A percentile compares a stretch with the other conserved stretches of the same genome.
phyloP scores from a whole-genome alignment of 768 basidiomycete genomes.

The Russula olivacea region DNA sequence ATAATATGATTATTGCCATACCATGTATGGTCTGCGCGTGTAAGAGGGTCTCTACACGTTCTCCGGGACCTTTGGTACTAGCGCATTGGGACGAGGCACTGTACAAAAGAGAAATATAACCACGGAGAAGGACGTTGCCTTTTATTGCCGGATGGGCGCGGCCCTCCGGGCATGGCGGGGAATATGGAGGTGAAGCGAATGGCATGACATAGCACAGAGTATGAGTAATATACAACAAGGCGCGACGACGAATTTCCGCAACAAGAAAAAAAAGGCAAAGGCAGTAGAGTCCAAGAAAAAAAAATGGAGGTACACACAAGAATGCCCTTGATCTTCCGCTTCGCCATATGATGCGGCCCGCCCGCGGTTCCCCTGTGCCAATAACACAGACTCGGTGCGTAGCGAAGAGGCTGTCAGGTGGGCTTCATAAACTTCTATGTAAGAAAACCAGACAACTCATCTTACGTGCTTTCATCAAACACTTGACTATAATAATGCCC shows the following conservation, averaged over 20 bases:
- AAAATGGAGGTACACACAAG: constrained; percentile 49
- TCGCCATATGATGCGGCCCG: too few relatives aligned
- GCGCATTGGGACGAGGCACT: too few relatives aligned
- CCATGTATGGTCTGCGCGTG: background rate
- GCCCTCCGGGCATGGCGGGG: too few relatives aligned
- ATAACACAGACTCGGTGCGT: too few relatives aligned
- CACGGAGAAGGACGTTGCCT: too few relatives aligned
- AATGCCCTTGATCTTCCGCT: too few relatives aligned
- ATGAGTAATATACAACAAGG: background rate
- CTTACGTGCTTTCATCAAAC: background rate
- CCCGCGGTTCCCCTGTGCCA: too few relatives aligned
- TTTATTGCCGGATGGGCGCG: background rate
- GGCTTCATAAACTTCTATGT: too few relatives aligned
- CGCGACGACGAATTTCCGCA: background rate
- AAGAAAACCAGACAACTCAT: background rate
- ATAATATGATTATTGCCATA: too few relatives aligned
- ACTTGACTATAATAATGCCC: background rate
- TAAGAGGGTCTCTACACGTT: too few relatives aligned
- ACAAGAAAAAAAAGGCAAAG: background rate
- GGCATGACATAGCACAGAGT: constrained; percentile 3
- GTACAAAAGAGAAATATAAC: background rate
- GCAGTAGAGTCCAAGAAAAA: background rate
- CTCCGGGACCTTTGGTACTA: background rate
- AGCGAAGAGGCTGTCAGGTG: too few relatives aligned
- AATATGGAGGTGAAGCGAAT: constrained; percentile 2